A percentile compares a stretch with the other conserved stretches of the same genome.
Evolutionary conservation across 2,329 filamentous ascomycete genomes (phyloP).

Genomic region (Ophiognomonia clavigignenti-juglandacearum): DNA sequence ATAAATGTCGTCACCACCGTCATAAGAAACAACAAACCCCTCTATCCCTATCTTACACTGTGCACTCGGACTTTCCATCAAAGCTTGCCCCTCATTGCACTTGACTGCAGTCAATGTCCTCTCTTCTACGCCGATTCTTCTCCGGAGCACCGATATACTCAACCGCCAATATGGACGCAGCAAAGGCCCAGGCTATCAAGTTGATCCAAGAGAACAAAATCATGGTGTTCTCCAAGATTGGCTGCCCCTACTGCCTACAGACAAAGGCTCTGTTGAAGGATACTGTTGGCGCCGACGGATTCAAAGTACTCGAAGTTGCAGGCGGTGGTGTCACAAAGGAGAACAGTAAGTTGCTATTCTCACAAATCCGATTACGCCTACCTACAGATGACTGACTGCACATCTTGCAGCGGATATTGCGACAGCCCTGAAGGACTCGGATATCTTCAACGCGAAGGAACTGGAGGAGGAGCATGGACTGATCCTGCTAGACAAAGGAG

Average conservation of each 20-base stretch:
- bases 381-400: too few relatives aligned
- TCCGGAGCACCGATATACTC: conserved; percentile 37
- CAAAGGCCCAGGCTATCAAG: conserved; percentile 74
- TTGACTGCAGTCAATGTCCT: conserved; percentile 52
- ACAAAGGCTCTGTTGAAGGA: conserved; percentile 51
- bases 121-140: conserved; percentile 71
- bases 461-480: neutral
- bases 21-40: too few relatives aligned
- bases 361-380: too few relatives aligned
- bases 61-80: too few relatives aligned
- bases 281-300: neutral
- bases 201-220: conserved; percentile 89
- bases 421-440: conserved; percentile 57
- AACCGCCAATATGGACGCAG: conserved; percentile 72
- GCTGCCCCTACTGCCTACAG: conserved; percentile 86
- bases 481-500: conserved; percentile 57
- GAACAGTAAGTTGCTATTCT: too few relatives aligned
- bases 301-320: neutral
- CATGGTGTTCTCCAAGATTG: conserved; percentile 94
- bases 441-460: neutral
- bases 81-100: too few relatives aligned
- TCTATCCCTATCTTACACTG: too few relatives aligned
- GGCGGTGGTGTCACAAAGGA: too few relatives aligned
- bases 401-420: conserved; percentile 81
- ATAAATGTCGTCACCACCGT: too few relatives aligned